Base-by-base conservation (phyloP, 225 moss, liverwort and hornwort genomes). In the Sphagnum tenellum region DNA sequence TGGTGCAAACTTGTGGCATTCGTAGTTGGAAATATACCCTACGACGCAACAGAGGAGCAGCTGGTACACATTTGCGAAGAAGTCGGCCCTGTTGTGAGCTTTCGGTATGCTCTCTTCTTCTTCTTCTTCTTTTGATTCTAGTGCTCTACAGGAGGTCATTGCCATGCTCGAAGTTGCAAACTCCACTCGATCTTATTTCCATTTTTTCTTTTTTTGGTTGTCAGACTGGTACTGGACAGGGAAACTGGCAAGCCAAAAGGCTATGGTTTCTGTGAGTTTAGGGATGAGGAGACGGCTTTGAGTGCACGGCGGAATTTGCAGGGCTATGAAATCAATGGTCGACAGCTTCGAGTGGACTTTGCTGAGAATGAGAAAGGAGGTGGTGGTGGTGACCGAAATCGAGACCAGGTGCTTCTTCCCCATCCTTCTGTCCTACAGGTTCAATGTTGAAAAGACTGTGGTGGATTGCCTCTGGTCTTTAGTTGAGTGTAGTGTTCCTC, bases 31-130 rank as follows among this genome's bases (percentile, higher is more conserved):
- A 98, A 98, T 76, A 98, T 98, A 79, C 96, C 92, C 56, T 98
- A 98, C 73, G 92, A 98, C 89, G 96, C 92, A 67, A 98, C 96
- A 61, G 96, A 98, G 87, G 96, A 98, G 77, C 96, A 98, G 82
- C 90, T 98, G 71, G 87, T 98, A 64, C 96, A 98, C 80, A 92
- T 98, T 45, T 98, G 96, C 82, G 96, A 98, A 88, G 96, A 98
- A 89, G 92, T 98, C 68, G 96, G 96, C 59, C 96, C 96, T 75
- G 96, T 98, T 66, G 96, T 98, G 68, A 92, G 85, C 73, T 98
- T 98, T 70, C 88, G 96, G 96, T 92, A 87, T 74, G 52, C 52
- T 52, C 52, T 52, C 9, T 6, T 6, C 52, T 52, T 52, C 1
- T 52, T 52, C 52, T 52, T 9, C 6, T 29, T 29, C 29, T 29